These are phyloP conservation scores for Colletotrichum limetticola DNA, from an alignment of 2,329 filamentous ascomycete genomes.

Conservation along the genomic window DNA sequence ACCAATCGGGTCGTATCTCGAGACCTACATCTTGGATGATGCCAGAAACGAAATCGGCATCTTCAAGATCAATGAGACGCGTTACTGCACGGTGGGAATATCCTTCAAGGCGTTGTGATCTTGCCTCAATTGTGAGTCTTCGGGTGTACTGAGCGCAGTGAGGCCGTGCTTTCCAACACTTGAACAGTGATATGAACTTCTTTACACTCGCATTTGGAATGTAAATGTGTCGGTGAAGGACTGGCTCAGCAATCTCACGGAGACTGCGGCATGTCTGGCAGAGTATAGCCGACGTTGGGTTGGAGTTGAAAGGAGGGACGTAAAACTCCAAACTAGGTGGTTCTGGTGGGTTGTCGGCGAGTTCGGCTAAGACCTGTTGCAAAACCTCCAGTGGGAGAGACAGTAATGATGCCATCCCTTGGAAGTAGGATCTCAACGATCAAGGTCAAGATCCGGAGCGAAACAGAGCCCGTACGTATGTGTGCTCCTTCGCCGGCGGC, in stretches of 20 bases:
- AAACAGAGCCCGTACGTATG: neutral
- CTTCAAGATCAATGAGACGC: neutral
- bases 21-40: neutral
- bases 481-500: too few species aligned
- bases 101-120: neutral
- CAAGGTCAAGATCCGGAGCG: neutral
- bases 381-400: conserved; percentile 24
- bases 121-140: conserved; percentile 12
- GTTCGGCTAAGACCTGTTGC: conserved; percentile 6
- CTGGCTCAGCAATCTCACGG: conserved; percentile 1
- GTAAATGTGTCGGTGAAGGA: conserved; percentile 7
- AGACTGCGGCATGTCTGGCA: conserved; percentile 13
- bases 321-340: neutral
- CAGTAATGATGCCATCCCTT: conserved; percentile 11
- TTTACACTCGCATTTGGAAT: neutral
- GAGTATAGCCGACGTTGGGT: conserved; percentile 7
- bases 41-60: neutral
- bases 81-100: too few species aligned
- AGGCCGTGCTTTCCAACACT: conserved; percentile 12
- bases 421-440: neutral
- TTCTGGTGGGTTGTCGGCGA: neutral
- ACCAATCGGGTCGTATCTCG: conserved; percentile 8
- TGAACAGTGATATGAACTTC: neutral
- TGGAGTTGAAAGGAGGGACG: neutral
- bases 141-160: conserved; percentile 5